Conservation (phyloP, 306 rosid genomes). For the Echinosophora koreensis region DNA sequence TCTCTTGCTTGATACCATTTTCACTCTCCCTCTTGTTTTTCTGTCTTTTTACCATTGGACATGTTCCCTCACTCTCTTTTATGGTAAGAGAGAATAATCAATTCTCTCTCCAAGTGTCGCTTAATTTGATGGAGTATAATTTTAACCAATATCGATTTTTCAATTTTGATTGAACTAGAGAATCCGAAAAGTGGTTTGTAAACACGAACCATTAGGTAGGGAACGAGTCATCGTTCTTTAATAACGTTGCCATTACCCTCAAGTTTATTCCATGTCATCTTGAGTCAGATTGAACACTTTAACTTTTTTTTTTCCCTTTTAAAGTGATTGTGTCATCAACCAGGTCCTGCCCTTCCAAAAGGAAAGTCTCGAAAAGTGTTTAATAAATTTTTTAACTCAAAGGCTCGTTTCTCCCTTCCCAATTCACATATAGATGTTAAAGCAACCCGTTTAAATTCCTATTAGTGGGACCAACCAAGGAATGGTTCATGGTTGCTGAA, state of each 20-base stretch:
- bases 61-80: too few relatives aligned
- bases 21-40: too few relatives aligned
- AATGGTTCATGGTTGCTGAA: conserved; percentile 33
- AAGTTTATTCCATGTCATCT: conserved; percentile 63
- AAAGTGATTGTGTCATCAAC: conserved; percentile 58
- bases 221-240: conserved; percentile 45
- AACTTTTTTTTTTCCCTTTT: conserved; percentile 32
- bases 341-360: conserved; percentile 48
- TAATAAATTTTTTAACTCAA: conserved; percentile 35
- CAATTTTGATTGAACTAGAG: too few relatives aligned
- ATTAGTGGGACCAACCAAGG: conserved; percentile 50
- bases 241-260: conserved; percentile 32
- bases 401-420: conserved; percentile 22
- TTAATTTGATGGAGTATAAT: too few relatives aligned
- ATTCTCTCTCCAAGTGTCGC: too few relatives aligned
- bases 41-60: too few relatives aligned
- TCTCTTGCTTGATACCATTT: too few relatives aligned
- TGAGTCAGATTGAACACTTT: conserved; percentile 74
- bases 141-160: too few relatives aligned
- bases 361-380: conserved; percentile 50
- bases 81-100: too few relatives aligned
- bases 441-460: conserved; percentile 36
- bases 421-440: conserved; percentile 44
- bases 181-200: neutral
- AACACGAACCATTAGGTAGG: conserved; percentile 8